Evolutionary conservation across 2,329 filamentous ascomycete species (phyloP).

Genomic region (Trichoderma brevicompactum): DNA sequence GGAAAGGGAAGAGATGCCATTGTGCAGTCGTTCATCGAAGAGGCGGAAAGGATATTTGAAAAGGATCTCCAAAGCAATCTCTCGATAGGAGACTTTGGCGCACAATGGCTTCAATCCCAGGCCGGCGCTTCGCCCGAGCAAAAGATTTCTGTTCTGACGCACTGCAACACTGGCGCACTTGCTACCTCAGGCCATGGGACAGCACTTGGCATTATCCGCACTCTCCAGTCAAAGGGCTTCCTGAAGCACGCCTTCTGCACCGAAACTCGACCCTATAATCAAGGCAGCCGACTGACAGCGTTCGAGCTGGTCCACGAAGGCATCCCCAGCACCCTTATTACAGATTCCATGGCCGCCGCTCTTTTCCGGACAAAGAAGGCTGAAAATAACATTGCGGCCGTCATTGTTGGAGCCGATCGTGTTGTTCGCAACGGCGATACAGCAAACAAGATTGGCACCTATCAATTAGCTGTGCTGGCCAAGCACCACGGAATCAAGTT

Average conservation of each 20-base stretch:
- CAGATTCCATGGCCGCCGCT: slow-evolving; percentile 94
- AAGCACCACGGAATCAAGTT: slow-evolving; percentile 89
- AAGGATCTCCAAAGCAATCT: slow-evolving; percentile 89
- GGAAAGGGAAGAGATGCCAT: slow-evolving; percentile 56
- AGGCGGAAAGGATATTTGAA: slow-evolving; percentile 83
- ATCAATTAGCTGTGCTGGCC: slow-evolving; percentile 88
- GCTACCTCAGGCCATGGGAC: slow-evolving; percentile 98
- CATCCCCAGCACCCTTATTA: slow-evolving; percentile 89
- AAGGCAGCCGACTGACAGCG: slow-evolving; percentile 90
- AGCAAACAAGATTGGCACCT: slow-evolving; percentile 98
- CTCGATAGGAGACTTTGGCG: slow-evolving; percentile 80
- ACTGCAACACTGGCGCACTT: slow-evolving; percentile 97
- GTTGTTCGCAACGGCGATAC: slow-evolving; percentile 97
- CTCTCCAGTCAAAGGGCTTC: slow-evolving; percentile 66
- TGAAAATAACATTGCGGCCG: slow-evolving; percentile 73
- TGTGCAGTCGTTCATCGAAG: slow-evolving; percentile 71
- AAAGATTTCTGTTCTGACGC: slow-evolving; percentile 81
- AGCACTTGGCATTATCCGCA: slow-evolving; percentile 89
- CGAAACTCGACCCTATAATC: slow-evolving; percentile 96
- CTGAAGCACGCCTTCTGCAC: slow-evolving; percentile 91
- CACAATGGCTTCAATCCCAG: slow-evolving; percentile 76
- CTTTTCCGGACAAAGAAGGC: slow-evolving; percentile 70
- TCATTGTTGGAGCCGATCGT: slow-evolving; percentile 92
- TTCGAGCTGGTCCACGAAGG: slow-evolving; percentile 95
- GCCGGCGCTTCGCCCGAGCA: slow-evolving; percentile 52